Evolutionary conservation across 495 filamentous ascomycete species (phyloP).

Genomic region (Delitschia confertaspora): DNA sequence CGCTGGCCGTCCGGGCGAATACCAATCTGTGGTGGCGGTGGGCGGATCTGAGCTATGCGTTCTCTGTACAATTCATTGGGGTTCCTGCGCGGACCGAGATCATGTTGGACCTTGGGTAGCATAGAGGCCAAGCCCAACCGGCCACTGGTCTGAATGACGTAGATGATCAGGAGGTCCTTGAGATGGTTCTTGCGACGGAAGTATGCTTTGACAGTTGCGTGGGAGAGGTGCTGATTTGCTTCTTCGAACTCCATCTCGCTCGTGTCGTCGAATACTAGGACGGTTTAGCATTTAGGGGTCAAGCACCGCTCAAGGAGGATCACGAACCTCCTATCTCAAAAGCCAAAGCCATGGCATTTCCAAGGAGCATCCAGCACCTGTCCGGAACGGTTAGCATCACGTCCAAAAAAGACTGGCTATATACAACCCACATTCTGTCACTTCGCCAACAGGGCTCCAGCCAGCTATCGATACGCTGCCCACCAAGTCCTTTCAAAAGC

Average conservation of each 20-base stretch:
- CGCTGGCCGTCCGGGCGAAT: constrained; percentile 40
- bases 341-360: constrained; percentile 77
- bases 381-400: not conserved
- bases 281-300: not conserved
- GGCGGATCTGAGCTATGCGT: constrained; percentile 16
- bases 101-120: constrained; percentile 50
- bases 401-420: not conserved
- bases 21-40: constrained; percentile 10
- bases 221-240: constrained; percentile 29
- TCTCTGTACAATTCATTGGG: constrained; percentile 21
- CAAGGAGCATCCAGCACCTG: constrained; percentile 86
- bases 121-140: constrained; percentile 88
- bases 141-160: constrained; percentile 84
- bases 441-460: constrained; percentile 93
- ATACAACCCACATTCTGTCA: constrained; percentile 64
- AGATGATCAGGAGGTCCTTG: constrained; percentile 76
- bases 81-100: constrained; percentile 13
- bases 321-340: constrained; percentile 79
- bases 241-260: constrained; percentile 40
- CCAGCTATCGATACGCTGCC: constrained; percentile 81
- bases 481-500: constrained; percentile 39
- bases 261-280: constrained; percentile 66
- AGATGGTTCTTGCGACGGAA: constrained; percentile 71
- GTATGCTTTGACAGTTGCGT: constrained; percentile 57
- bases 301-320: not conserved